Percentiles rank a stretch among this genome's conserved stretches.
These are phyloP conservation scores for Pachyrhizus erosus DNA, from an alignment of 306 rosid species.

Conservation along the genomic window DNA sequence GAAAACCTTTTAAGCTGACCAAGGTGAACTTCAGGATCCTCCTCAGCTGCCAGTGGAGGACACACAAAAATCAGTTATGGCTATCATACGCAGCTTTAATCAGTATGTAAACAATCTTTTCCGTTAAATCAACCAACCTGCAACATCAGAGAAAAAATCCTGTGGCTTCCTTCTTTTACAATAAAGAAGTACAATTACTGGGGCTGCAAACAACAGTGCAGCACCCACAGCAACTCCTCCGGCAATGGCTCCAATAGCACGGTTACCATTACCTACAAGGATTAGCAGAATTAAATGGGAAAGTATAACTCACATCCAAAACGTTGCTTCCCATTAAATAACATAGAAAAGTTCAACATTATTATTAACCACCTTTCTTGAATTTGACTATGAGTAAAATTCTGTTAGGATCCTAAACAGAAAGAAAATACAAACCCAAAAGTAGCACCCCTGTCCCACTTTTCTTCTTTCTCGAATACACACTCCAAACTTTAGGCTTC, in stretches of 20 bases:
- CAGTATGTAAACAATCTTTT: neutral
- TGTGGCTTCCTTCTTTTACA: constrained; percentile 74
- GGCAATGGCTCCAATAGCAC: constrained; percentile 75
- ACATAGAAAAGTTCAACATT: neutral
- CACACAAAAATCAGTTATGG: constrained; percentile 37
- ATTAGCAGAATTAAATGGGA: constrained; percentile 9
- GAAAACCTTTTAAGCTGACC: constrained; percentile 91
- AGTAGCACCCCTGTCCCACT: neutral
- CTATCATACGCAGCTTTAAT: constrained; percentile 17
- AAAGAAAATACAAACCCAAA: neutral
- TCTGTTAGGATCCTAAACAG: neutral
- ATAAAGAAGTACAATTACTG: constrained; percentile 78
- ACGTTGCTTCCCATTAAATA: neutral
- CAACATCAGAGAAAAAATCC: constrained; percentile 86
- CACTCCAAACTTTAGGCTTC: neutral
- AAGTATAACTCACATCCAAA: constrained; percentile 25
- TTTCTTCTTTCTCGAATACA: neutral
- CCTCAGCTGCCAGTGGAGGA: constrained; percentile 66
- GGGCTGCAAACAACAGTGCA: constrained; percentile 81
- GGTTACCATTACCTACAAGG: constrained; percentile 52
- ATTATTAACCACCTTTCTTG: neutral
- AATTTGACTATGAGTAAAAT: constrained; percentile 11
- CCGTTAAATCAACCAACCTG: constrained; percentile 66
- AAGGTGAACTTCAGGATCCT: constrained; percentile 96
- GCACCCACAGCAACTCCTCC: constrained; percentile 97